phyloP scores from a whole-genome alignment of 306 rosid genomes.

The Parietaria judaica region DNA sequence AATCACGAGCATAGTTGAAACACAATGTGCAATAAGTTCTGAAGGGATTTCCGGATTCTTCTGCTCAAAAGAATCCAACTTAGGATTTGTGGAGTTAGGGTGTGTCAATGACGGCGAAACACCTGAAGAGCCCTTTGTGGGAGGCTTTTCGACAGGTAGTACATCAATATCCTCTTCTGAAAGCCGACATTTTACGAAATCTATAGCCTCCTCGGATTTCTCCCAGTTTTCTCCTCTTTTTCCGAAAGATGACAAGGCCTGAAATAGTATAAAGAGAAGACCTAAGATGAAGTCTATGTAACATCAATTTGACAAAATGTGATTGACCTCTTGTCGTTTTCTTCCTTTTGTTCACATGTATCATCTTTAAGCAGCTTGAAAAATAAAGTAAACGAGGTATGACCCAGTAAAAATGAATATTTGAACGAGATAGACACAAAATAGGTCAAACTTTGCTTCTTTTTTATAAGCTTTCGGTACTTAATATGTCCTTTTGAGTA shows the following conservation, averaged over 20 bases:
- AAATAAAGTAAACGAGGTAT: too few relatives aligned
- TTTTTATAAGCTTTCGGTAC: too few relatives aligned
- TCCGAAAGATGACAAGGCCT: constrained; percentile 56
- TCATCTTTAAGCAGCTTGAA: too few relatives aligned
- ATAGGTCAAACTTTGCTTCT: too few relatives aligned
- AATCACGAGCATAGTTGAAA: constrained; percentile 75
- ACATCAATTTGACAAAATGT: too few relatives aligned
- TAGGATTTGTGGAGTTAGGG: constrained; percentile 32
- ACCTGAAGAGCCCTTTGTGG: constrained; percentile 39
- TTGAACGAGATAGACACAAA: too few relatives aligned
- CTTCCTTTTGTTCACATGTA: too few relatives aligned
- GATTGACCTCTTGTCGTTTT: too few relatives aligned
- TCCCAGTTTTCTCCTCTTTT: constrained; percentile 45
- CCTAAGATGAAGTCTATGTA: too few relatives aligned
- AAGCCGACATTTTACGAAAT: constrained; percentile 55
- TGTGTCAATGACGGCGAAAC: constrained; percentile 29
- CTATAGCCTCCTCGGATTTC: constrained; percentile 65
- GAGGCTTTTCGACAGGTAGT: constrained; percentile 28
- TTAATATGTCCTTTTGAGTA: too few relatives aligned
- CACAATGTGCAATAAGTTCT: constrained; percentile 74
- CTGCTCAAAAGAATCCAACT: constrained; percentile 38
- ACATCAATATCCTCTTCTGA: constrained; percentile 45
- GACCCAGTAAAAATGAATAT: too few relatives aligned
- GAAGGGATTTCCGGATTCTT: constrained; percentile 61
- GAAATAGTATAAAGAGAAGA: constrained; percentile 25